These are phyloP conservation scores for Gossypium longicalyx DNA, from an alignment of 345 rosid genomes.

Conservation along the genomic window DNA sequence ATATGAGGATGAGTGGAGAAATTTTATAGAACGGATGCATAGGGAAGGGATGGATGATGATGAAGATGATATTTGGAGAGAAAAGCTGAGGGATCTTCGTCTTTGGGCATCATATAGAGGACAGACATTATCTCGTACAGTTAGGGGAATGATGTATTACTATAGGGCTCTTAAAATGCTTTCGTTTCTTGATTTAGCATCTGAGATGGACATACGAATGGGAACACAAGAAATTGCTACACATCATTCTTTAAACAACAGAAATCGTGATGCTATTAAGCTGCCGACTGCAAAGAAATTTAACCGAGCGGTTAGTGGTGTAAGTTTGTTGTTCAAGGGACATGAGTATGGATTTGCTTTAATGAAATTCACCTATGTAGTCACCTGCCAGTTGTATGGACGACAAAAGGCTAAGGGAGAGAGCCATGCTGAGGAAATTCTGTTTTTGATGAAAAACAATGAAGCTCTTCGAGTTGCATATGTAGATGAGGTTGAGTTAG, in stretches of 20 bases:
- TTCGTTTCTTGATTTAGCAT: conserved; percentile 79
- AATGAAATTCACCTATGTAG: conserved; percentile 87
- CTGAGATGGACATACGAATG: conserved; percentile 68
- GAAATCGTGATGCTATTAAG: conserved; percentile 19
- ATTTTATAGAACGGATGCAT: conserved; percentile 78
- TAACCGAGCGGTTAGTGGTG: conserved; percentile 51
- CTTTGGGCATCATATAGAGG: conserved; percentile 96
- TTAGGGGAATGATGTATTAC: conserved; percentile 94
- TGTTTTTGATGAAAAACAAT: conserved; percentile 58
- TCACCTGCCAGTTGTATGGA: conserved; percentile 84
- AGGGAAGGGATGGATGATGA: conserved; percentile 67
- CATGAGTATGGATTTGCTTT: conserved; percentile 70
- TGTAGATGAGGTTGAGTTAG: conserved; percentile 63
- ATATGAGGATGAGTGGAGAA: conserved; percentile 84
- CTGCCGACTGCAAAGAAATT: conserved; percentile 31
- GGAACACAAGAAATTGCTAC: conserved; percentile 52
- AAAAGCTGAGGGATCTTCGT: conserved; percentile 67
- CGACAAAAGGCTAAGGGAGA: conserved; percentile 64
- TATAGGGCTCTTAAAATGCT: conserved; percentile 83
- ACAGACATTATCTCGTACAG: conserved; percentile 88
- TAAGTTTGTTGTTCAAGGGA: conserved; percentile 69
- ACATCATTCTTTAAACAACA: conserved; percentile 33
- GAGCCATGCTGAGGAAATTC: conserved; percentile 73
- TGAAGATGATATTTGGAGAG: conserved; percentile 66
- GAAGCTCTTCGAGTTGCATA: conserved; percentile 93